These are phyloP conservation scores for Auricularia sp. DNA, from an alignment of 768 basidiomycete genomes.

Conservation along the genomic window DNA sequence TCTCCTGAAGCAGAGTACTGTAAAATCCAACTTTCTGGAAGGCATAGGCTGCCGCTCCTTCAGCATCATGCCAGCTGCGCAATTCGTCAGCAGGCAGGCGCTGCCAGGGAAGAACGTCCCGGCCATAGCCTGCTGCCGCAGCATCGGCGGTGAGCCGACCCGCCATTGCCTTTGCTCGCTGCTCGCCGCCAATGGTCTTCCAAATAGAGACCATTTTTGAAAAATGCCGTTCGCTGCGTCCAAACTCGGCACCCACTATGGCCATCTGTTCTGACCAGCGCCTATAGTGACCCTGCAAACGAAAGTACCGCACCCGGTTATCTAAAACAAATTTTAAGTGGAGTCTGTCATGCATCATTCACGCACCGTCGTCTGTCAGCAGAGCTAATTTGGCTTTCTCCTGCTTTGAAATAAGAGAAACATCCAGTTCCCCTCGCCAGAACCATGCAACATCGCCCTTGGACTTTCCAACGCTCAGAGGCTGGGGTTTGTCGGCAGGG, in stretches of 20 bases:
- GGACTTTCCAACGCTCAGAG: background rate
- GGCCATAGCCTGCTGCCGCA: too few species aligned
- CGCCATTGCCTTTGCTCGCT: too few species aligned
- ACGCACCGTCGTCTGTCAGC: background rate
- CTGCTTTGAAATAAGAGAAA: background rate
- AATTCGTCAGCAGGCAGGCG: too few species aligned
- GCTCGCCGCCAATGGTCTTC: background rate
- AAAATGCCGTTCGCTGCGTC: background rate
- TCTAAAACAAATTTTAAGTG: background rate
- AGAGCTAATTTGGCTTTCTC: background rate
- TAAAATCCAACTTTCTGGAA: too few species aligned
- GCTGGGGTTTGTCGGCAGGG: background rate
- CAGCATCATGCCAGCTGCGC: too few species aligned
- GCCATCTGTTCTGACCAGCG: background rate
- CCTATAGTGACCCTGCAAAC: background rate
- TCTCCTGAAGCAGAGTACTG: too few species aligned
- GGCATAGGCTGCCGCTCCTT: too few species aligned
- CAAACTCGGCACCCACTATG: background rate
- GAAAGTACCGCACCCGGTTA: background rate
- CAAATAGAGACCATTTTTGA: background rate
- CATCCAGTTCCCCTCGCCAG: background rate
- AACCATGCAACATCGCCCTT: background rate
- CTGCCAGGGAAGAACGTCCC: too few species aligned
- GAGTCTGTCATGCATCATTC: background rate
- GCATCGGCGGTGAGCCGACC: too few species aligned